Evolutionary conservation across 352 stramenopile species (phyloP), one percentile per base, ranked within the genome.

Genomic region (Phytophthora uliginosa): DNA sequence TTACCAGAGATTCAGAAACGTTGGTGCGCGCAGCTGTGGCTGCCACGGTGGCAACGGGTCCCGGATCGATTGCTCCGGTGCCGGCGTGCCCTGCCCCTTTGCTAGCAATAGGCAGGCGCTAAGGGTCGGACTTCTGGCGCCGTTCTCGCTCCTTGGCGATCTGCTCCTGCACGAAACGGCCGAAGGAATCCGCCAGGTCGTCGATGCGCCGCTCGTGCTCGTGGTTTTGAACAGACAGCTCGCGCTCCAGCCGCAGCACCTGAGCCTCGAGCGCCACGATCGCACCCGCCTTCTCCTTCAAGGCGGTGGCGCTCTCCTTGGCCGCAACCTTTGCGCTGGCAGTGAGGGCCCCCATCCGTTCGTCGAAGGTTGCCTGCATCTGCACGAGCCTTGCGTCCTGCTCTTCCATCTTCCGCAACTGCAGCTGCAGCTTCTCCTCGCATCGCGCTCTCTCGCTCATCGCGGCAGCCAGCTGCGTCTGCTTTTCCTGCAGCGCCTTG

Each of bases 161-260:
- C 56, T 89, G 83, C 24, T 88, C 76, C 66, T 91, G 86, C 9
- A 94, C 38, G 48, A 92, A 92, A 26, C 57, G 58, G 7, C 62
- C 63, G 48, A 91, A 77, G 17, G 85, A 84, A 65, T 90, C 82
- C 0, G 82, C 77, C 55, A 91, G 71, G 22, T 81, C 56, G 51
- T 93, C 83, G 34, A 90, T 77, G n/a, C 81, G 77, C 48, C 78
- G 79, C 42, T 95, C 84, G 42, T 88, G 77, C 31, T 82, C 82
- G 56, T 86, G 77, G 10, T 63, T 83, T 55, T 86, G 79, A 47
- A 77, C 55, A 13, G 75, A 83, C 13, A 87, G 22, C 28, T 77
- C 51, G 0, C 81, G 71, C 65, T 92, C 84, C 7, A 84, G 74
- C n/a, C 47, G 82, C 36, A 85, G 22, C n/a, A 84, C 47, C 34